These are phyloP conservation scores for Boletus pseudopeckii DNA, from an alignment of 768 basidiomycete genomes.

Conservation along the genomic window DNA sequence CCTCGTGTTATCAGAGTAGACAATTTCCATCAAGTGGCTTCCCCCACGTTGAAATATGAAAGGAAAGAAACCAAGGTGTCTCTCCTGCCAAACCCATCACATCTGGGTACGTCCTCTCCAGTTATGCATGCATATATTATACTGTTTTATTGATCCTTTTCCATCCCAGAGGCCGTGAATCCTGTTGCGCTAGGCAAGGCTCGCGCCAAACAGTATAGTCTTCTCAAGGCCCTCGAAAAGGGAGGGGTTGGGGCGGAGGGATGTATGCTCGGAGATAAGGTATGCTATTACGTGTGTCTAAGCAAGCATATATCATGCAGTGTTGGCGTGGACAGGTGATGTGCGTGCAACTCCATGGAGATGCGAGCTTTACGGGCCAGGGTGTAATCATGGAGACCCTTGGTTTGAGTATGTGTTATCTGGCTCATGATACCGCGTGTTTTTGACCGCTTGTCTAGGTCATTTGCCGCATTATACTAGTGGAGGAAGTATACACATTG, in stretches of 20 bases:
- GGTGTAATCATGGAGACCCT: constrained; percentile 87
- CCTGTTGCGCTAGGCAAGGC: constrained; percentile 88
- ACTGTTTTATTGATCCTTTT: background rate
- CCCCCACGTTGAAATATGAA: constrained; percentile 58
- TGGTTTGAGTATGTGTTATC: constrained; percentile 61
- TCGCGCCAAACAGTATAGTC: constrained; percentile 83
- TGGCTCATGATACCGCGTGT: background rate
- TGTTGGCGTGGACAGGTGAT: constrained; percentile 56
- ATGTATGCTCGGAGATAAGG: constrained; percentile 33
- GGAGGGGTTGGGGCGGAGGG: constrained; percentile 18
- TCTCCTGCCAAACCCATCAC: constrained; percentile 77
- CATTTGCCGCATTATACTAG: constrained; percentile 89
- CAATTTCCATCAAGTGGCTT: constrained; percentile 46
- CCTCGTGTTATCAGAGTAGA: background rate
- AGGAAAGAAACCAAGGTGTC: constrained; percentile 60
- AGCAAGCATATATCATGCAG: constrained; percentile 1
- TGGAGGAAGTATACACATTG: constrained; percentile 86
- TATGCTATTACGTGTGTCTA: background rate
- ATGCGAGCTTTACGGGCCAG: constrained; percentile 89
- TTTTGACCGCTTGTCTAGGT: constrained; percentile 39
- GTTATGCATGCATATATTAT: background rate
- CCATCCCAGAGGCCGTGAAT: constrained; percentile 69
- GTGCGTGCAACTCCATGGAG: constrained; percentile 89
- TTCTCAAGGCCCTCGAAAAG: constrained; percentile 61
- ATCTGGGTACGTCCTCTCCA: constrained; percentile 46